Evolutionary conservation across 257 asterid species (phyloP).

Genomic region (Lavandula angustifolia): DNA sequence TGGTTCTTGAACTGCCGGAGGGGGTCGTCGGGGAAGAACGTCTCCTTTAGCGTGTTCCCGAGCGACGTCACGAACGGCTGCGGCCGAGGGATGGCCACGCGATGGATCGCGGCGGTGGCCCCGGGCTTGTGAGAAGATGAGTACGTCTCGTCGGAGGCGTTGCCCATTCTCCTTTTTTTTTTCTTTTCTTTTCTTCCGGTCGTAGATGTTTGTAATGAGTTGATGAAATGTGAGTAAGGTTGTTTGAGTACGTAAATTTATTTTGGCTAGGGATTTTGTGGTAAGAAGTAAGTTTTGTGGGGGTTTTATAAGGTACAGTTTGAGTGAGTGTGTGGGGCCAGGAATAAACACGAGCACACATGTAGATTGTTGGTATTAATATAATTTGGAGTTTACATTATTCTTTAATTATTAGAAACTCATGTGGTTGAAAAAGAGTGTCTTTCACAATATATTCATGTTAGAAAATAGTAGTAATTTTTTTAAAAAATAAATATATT

Average conservation of each 20-base stretch:
- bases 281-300: background rate
- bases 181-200: too few relatives aligned
- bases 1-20: conserved; percentile 79
- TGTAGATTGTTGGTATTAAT: conserved; percentile 30
- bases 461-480: too few relatives aligned
- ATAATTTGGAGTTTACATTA: conserved; percentile 28
- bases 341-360: conserved; percentile 12
- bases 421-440: too few relatives aligned
- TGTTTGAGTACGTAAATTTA: background rate
- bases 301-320: conserved; percentile 23
- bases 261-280: background rate
- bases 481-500: too few relatives aligned
- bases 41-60: conserved; percentile 62
- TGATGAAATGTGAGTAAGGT: background rate
- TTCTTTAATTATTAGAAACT: background rate
- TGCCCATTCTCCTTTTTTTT: too few relatives aligned
- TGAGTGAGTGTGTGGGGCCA: conserved; percentile 32
- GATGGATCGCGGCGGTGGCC: conserved; percentile 24
- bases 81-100: conserved; percentile 59
- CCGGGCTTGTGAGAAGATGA: conserved; percentile 21
- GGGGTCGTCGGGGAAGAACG: conserved; percentile 80
- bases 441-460: too few relatives aligned
- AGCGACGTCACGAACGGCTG: conserved; percentile 64
- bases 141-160: conserved; percentile 43
- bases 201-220: background rate